Evolutionary conservation across 768 basidiomycete genomes (phyloP), one percentile per base, ranked within the genome.

Genomic region (Lactarius vividus): DNA sequence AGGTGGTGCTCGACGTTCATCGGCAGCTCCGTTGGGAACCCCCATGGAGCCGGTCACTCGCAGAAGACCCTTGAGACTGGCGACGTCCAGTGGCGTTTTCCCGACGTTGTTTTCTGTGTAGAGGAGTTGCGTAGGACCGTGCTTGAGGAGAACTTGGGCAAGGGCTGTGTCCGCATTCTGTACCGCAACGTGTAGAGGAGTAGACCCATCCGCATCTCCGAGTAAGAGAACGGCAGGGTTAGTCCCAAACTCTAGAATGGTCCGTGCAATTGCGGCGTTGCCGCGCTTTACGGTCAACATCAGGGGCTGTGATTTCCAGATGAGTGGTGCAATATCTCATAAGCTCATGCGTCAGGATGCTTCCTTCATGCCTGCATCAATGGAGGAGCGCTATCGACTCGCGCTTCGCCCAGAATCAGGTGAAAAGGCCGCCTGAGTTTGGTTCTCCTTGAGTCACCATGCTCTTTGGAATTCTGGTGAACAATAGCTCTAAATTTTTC

Each of bases 341-440:
- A 2, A 87, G 69, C 0, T 72, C 71, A 55, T 82, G 78, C 42
- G 75, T 80, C 16, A 81, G 73, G 92, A 88, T 8, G 88, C 93
- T 72, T 94, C 91, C 63, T 80, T 75, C 60, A 93, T 72, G 75
- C 83, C 75, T 87, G 88, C 67, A 82, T 85, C 63, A 86, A 67
- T 29, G 67, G 74, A 23, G 76, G 73, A 33, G 56, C 62, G 13
- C 61, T 56, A 3, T 70, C 68, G 16, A 58, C 18, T 39, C 58
- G 68, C 18, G 37, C 31, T n/a, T 66, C 68, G 9, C 59, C 64
- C 15, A 64, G 70, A 23, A 59, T n/a, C 18, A 29, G 55, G 11
- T 66, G 64, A n/a, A 59, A 33, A 42, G 55, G 26, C 46, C 61
- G 39, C 29, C n/a, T 26, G 2, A 26, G 54, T 20, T 31, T 65